Base-by-base conservation (phyloP, 805 yeast genomes). In the Zygotorulaspora sp. region DNA sequence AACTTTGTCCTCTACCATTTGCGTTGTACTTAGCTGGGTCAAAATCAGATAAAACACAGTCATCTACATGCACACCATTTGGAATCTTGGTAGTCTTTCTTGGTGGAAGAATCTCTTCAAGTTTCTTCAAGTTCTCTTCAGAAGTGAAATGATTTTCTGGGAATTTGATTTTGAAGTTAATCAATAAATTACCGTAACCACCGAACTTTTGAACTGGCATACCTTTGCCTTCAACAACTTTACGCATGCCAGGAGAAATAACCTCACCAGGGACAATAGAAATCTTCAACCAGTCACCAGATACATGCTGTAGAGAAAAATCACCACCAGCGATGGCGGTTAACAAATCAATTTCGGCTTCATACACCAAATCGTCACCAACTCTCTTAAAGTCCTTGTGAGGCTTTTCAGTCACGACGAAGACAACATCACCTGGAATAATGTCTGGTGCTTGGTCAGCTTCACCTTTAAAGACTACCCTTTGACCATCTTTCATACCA, bases 291-390 rank as follows among this genome's bases (percentile, higher is more conserved):
- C 79, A 87, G 55, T 88, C 96, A 49, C 96, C 96, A 52, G 87
- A 84, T 41, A 92, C 79, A 60, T 90, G 97, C 71, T 88, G 75
- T 61, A 92, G 70, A 24, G 83, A 80, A 61, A 92, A 74, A 44
- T 81, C 80, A 55, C 99, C 99, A 61, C 99, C 99, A 32, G 96
- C 94, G 53, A 92, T 75, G 20, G 99, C 96, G 17, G 97, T 88
- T 60, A 90, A 72, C 51, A 92, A 73, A 64, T 92, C 97, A 56
- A 92, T 71, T 70, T 87, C 88, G 50, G 86, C 87, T 58, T 82
- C 85, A 65, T 82, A 81, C 62, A 73, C 74, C 58, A 92, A 76
- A 62, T 92, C 96, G 61, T 86, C 83, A 50, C 88, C 95, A 63
- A 82, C 76, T 77, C 99, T 86, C 52, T 77, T 76, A 72, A 87